Percentiles rank a stretch among this genome's conserved stretches.
phyloP scores from a whole-genome alignment of 805 yeast species.

The Suhomyces canberraensis region DNA sequence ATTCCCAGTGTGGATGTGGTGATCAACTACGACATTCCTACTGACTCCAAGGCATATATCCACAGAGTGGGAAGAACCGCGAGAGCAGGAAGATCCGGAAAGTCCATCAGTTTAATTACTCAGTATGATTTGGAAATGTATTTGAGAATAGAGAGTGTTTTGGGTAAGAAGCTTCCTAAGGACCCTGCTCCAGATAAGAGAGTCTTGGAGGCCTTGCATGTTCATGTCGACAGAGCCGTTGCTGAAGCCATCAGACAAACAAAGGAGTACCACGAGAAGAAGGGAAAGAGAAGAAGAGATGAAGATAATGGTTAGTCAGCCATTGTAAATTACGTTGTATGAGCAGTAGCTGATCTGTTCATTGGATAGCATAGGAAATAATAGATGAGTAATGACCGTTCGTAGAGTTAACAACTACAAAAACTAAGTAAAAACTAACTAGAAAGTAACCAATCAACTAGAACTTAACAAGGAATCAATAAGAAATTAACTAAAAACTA shows the following conservation, averaged over 20 bases:
- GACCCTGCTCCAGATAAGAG: slow-evolving; percentile 72
- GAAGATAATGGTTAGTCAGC: no score
- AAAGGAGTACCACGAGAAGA: slow-evolving; percentile 57
- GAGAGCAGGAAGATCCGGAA: slow-evolving; percentile 87
- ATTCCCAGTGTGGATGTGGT: slow-evolving; percentile 78
- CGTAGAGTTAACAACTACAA: no score
- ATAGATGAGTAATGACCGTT: no score
- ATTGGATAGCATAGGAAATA: no score
- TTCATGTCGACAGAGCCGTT: slow-evolving; percentile 86
- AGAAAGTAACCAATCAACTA: no score
- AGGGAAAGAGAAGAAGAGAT: slow-evolving; percentile 34
- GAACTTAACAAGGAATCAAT: no score
- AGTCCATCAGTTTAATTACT: slow-evolving; percentile 82
- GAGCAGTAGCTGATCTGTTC: no score
- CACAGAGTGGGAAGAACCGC: slow-evolving; percentile 96
- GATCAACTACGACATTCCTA: slow-evolving; percentile 75
- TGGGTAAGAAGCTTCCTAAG: slow-evolving; percentile 79
- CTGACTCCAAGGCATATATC: slow-evolving; percentile 79
- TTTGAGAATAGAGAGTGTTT: slow-evolving; percentile 82
- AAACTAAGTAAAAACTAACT: no score
- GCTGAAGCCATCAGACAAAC: slow-evolving; percentile 83
- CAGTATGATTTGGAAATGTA: slow-evolving; percentile 92
- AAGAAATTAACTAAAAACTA: no score
- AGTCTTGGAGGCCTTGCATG: slow-evolving; percentile 72
- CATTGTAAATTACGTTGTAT: no score